Percentiles rank a stretch among this genome's conserved stretches.
Evolutionary conservation across 2,329 filamentous ascomycete species (phyloP).

Genomic region (Diaporthe batatas): DNA sequence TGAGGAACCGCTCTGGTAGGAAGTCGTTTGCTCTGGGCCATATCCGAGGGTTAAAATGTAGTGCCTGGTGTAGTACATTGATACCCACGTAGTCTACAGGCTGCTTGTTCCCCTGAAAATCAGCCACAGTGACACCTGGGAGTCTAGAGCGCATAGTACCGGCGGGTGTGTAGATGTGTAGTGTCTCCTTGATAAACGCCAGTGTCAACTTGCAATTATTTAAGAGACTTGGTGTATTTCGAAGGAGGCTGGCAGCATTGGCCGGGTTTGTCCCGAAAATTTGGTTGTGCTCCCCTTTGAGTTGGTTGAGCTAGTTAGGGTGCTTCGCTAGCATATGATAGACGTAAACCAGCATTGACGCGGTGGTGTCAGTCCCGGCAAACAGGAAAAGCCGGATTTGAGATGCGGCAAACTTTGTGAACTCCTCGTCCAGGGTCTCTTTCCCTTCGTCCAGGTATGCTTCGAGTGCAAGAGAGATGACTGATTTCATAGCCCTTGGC

Average conservation of each 20-base stretch:
- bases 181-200: slow-evolving; percentile 16
- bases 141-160: slow-evolving; percentile 8
- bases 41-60: background rate
- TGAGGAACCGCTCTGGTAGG: slow-evolving; percentile 11
- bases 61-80: slow-evolving; percentile 13
- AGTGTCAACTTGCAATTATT: slow-evolving; percentile 29
- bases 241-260: background rate
- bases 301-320: background rate
- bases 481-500: slow-evolving; percentile 6
- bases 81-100: slow-evolving; percentile 6
- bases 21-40: slow-evolving; percentile 11
- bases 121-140: slow-evolving; percentile 9
- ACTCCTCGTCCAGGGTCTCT: slow-evolving; percentile 9
- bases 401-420: background rate
- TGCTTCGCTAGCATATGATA: slow-evolving; percentile 31
- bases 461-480: slow-evolving; percentile 21
- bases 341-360: slow-evolving; percentile 10
- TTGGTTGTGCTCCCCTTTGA: slow-evolving; percentile 8
- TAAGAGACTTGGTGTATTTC: background rate
- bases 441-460: background rate
- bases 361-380: slow-evolving; percentile 16
- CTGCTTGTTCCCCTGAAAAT: slow-evolving; percentile 12
- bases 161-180: slow-evolving; percentile 2
- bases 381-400: slow-evolving; percentile 31
- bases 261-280: slow-evolving; percentile 1